Conservation (phyloP, 208 protist genomes). For the Acanthamoeba triangularis region DNA sequence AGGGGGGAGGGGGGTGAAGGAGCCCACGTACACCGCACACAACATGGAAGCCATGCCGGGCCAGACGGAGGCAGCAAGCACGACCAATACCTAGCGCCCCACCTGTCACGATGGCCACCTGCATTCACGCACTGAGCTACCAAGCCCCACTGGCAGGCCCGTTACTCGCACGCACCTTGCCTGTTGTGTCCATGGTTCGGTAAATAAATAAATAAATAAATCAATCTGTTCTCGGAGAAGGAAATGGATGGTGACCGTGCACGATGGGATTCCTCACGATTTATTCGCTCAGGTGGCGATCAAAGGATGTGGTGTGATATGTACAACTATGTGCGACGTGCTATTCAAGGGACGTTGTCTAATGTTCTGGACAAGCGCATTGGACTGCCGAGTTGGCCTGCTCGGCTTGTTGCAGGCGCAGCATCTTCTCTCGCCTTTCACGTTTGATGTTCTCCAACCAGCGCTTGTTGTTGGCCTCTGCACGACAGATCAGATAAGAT, state of each 20-base stretch:
- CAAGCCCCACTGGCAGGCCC: background rate
- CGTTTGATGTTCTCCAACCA: constrained; percentile 46
- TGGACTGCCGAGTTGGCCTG: background rate
- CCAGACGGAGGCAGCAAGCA: background rate
- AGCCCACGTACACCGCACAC: background rate
- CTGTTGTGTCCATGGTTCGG: background rate
- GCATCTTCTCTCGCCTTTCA: constrained; percentile 52
- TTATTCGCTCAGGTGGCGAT: too few relatives aligned
- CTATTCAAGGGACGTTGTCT: too few relatives aligned
- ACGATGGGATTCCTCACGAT: too few relatives aligned
- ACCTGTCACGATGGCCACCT: constrained; percentile 41
- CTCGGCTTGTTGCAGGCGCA: constrained; percentile 13
- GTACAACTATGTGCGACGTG: background rate
- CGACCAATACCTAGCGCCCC: constrained; percentile 45
- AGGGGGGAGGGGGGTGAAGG: too few relatives aligned
- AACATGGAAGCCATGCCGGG: background rate
- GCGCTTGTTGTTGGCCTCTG: constrained; percentile 41
- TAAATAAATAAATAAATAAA: too few relatives aligned
- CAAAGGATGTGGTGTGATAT: background rate
- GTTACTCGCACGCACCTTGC: background rate
- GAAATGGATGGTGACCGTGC: too few relatives aligned
- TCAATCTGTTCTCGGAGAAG: too few relatives aligned
- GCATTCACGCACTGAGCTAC: background rate
- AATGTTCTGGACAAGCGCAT: constrained; percentile 31
- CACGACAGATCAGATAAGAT: background rate